phyloP scores from a whole-genome alignment of 768 basidiomycete genomes.

The Udeniomyces megalosporus region DNA sequence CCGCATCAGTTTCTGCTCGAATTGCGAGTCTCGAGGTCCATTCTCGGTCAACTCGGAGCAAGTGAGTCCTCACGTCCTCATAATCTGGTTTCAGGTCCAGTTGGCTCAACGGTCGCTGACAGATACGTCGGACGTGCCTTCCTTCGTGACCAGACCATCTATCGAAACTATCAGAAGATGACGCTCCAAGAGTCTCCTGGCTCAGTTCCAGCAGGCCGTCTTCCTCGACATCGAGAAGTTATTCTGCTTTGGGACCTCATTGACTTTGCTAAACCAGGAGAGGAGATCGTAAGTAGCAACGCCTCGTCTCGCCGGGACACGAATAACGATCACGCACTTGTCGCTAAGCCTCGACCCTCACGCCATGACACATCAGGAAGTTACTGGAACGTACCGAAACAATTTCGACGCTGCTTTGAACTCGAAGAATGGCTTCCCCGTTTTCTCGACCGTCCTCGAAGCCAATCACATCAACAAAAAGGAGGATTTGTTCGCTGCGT shows the following conservation, averaged over 20 bases:
- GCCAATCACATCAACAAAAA: conserved; percentile 99
- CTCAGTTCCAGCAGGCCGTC: conserved; percentile 88
- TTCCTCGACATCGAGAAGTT: conserved; percentile 92
- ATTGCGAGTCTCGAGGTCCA: conserved; percentile 87
- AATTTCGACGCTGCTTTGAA: conserved; percentile 98
- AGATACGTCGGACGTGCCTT: not conserved
- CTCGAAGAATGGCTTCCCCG: conserved; percentile 96
- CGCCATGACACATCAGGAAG: too few relatives aligned
- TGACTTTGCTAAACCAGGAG: conserved; percentile 93
- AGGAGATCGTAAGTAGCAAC: conserved; percentile 94
- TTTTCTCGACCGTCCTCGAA: conserved; percentile 95
- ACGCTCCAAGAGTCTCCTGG: conserved; percentile 96
- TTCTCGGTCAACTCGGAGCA: conserved; percentile 94
- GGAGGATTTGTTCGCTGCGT: conserved; percentile 96
- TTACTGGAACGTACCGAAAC: conserved; percentile 94
- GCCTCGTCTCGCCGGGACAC: too few relatives aligned
- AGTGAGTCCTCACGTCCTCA: conserved; percentile 35
- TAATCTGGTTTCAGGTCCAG: not conserved
- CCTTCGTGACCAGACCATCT: conserved; percentile 53
- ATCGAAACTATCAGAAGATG: conserved; percentile 98
- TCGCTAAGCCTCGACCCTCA: too few relatives aligned
- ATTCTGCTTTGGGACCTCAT: conserved; percentile 95
- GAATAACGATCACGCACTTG: too few relatives aligned
- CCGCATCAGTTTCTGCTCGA: conserved; percentile 80
- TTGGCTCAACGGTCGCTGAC: not conserved